phyloP scores from a whole-genome alignment of 2,329 filamentous ascomycete species.

The Cyclaneusma minus region DNA sequence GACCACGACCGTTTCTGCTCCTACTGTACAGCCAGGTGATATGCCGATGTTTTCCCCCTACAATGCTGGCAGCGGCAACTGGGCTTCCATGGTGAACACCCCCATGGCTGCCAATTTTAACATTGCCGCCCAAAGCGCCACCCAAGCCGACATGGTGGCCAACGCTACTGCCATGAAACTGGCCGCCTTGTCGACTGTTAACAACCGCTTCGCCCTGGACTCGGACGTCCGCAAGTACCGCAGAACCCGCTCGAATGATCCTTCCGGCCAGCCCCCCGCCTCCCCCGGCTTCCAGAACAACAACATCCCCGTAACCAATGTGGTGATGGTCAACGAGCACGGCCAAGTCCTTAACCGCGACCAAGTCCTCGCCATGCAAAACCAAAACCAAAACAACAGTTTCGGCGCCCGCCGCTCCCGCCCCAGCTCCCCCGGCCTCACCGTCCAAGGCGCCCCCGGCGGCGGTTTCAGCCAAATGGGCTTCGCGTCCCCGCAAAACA shows the following conservation, averaged over 20 bases:
- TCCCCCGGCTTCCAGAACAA: slow-evolving; percentile 49
- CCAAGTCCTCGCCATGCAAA: slow-evolving; percentile 69
- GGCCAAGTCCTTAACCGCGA: slow-evolving; percentile 77
- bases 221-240: slow-evolving; percentile 96
- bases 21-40: slow-evolving; percentile 52
- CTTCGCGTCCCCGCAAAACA: slow-evolving; percentile 82
- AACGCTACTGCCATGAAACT: slow-evolving; percentile 99
- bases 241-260: slow-evolving; percentile 77
- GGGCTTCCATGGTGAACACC: slow-evolving; percentile 97
- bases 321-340: slow-evolving; percentile 89
- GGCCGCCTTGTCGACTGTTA: slow-evolving; percentile 89
- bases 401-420: slow-evolving; percentile 62
- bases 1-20: slow-evolving; percentile 64
- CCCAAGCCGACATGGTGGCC: slow-evolving; percentile 91
- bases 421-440: slow-evolving; percentile 76
- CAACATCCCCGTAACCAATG: slow-evolving; percentile 54
- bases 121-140: slow-evolving; percentile 29
- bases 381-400: slow-evolving; percentile 37
- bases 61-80: slow-evolving; percentile 69
- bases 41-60: slow-evolving; percentile 79
- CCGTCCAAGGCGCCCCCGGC: slow-evolving; percentile 58
- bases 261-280: slow-evolving; percentile 48
- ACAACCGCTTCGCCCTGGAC: slow-evolving; percentile 92
- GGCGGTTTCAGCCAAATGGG: slow-evolving; percentile 44
- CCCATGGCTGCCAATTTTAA: slow-evolving; percentile 85